These are phyloP conservation scores for Puccinia hordei DNA, from an alignment of 1,284 basidiomycete species.

Conservation along the genomic window DNA sequence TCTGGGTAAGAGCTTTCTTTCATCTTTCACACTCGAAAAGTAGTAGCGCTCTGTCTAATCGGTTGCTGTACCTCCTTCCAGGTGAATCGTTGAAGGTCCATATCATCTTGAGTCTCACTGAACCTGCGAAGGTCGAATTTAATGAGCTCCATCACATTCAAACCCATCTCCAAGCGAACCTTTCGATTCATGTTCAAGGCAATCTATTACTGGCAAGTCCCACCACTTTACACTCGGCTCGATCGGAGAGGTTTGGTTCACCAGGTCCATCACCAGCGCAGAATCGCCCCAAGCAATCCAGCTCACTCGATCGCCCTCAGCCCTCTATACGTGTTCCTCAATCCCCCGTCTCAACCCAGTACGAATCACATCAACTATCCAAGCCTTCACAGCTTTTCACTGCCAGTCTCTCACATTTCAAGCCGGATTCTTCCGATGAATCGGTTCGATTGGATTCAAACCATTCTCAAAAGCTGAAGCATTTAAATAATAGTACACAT, in stretches of 20 bases:
- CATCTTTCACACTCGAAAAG: background rate
- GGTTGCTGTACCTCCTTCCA: background rate
- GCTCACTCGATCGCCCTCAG: background rate
- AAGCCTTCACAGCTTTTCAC: background rate
- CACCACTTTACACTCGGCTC: background rate
- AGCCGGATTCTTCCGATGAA: background rate
- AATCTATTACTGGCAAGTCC: background rate
- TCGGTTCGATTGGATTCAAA: background rate
- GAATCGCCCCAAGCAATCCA: background rate
- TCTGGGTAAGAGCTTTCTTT: background rate
- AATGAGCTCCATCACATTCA: background rate
- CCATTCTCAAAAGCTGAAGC: background rate
- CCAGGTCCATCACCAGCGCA: background rate
- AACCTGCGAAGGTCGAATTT: background rate
- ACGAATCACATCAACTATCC: background rate
- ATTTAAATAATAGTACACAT: background rate
- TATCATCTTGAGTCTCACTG: constrained; percentile 9
- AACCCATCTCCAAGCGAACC: background rate
- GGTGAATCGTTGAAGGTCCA: constrained; percentile 22
- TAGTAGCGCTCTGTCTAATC: background rate
- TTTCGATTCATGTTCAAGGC: background rate
- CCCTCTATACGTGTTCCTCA: constrained; percentile 10
- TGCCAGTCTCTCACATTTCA: background rate
- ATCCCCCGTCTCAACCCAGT: background rate
- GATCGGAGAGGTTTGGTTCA: background rate